Evolutionary conservation across 2,329 filamentous ascomycete genomes (phyloP).

Genomic region (Aspergillus sp.): DNA sequence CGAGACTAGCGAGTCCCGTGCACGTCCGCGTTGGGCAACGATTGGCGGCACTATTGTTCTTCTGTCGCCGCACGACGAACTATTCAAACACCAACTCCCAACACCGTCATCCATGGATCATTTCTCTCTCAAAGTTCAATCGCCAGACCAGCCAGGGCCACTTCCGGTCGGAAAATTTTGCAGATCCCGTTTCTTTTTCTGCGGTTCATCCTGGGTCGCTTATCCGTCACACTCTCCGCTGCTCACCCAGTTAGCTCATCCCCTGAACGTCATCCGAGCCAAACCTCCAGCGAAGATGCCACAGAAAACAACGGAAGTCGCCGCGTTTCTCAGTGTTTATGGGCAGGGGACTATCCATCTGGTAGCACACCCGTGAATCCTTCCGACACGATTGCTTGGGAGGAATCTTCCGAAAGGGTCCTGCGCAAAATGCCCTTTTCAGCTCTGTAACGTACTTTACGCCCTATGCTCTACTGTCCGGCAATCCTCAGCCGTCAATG

Average conservation of each 20-base stretch:
- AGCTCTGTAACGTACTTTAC: not conserved
- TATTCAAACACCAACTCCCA: not conserved
- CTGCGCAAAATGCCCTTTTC: constrained; percentile 5
- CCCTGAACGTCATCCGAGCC: not conserved
- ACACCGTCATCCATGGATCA: not conserved
- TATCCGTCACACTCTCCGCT: constrained; percentile 1
- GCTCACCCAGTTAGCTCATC: not conserved
- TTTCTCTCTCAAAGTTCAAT: too few relatives aligned
- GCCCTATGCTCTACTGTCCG: not conserved
- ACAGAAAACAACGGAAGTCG: constrained; percentile 11
- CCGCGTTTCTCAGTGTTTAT: constrained; percentile 8
- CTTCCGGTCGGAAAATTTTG: constrained; percentile 6
- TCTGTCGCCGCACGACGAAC: not conserved
- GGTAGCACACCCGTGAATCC: constrained; percentile 17
- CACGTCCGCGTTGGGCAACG: constrained; percentile 12
- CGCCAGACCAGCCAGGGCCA: too few relatives aligned
- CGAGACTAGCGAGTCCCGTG: constrained; percentile 13
- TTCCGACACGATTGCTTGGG: constrained; percentile 14
- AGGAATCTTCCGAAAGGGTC: constrained; percentile 21
- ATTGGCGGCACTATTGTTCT: not conserved
- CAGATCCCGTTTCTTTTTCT: constrained; percentile 12
- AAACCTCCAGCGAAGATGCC: not conserved
- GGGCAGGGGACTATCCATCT: not conserved
- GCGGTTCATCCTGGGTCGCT: constrained; percentile 6
- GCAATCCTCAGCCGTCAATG: too few relatives aligned